These are phyloP conservation scores for Volvariella surrecta DNA, from an alignment of 1,284 basidiomycete genomes.

Conservation along the genomic window DNA sequence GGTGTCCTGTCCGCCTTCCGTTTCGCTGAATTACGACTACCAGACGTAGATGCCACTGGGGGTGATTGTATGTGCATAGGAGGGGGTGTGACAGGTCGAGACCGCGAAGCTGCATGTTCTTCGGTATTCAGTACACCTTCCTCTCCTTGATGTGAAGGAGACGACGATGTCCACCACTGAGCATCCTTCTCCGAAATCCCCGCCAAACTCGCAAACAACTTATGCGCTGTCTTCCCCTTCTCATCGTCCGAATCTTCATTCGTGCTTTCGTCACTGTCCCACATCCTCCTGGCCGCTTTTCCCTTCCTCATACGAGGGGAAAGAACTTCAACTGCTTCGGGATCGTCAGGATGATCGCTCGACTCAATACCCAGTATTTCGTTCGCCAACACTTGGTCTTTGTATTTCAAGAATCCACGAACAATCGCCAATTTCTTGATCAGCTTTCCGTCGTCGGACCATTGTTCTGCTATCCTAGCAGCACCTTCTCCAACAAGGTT, in stretches of 20 bases:
- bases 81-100: slow-evolving; percentile 13
- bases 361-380: no score
- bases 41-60: no score
- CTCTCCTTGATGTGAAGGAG: slow-evolving; percentile 5
- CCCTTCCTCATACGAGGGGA: slow-evolving; percentile 8
- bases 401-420: slow-evolving; percentile 31
- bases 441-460: slow-evolving; percentile 42
- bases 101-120: no score
- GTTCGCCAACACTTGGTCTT: slow-evolving; percentile 19
- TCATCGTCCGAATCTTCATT: slow-evolving; percentile 14
- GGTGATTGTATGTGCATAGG: no score
- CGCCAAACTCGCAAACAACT: slow-evolving; percentile 33
- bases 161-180: slow-evolving; percentile 21
- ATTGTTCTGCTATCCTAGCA: slow-evolving; percentile 33
- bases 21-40: no score
- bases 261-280: slow-evolving; percentile 33
- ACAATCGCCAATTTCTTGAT: slow-evolving; percentile 35
- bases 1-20: no score
- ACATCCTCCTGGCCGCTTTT: slow-evolving; percentile 5
- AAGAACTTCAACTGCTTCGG: slow-evolving; percentile 1
- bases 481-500: slow-evolving; percentile 53
- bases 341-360: no score
- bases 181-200: slow-evolving; percentile 24
- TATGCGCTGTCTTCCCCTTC: slow-evolving; percentile 36
- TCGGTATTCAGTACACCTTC: slow-evolving; percentile 2